phyloP scores from a whole-genome alignment of 495 filamentous ascomycete species.

The Aspergillus bertholletiae region DNA sequence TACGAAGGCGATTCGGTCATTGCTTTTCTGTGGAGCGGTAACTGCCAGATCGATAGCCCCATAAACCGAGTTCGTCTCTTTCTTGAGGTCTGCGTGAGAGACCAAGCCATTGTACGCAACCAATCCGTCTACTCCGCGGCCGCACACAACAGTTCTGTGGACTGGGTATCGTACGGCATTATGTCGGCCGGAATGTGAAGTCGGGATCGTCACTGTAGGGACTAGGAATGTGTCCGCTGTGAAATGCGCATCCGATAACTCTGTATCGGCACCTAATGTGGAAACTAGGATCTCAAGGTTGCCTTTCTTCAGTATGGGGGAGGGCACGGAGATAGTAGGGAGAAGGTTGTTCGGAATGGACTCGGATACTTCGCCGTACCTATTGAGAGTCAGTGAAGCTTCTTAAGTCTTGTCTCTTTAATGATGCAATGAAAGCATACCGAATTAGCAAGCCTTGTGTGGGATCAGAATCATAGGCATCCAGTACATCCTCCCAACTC shows the following conservation, averaged over 20 bases:
- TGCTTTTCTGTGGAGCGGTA: constrained; percentile 24
- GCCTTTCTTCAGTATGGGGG: constrained; percentile 60
- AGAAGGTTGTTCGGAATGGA: constrained; percentile 44
- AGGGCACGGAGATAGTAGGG: constrained; percentile 60
- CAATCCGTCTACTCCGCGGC: constrained; percentile 57
- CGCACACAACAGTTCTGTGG: constrained; percentile 75
- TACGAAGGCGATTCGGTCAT: constrained; percentile 41
- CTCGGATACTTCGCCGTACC: constrained; percentile 51
- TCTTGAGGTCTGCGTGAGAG: constrained; percentile 30
- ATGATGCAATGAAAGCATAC: constrained; percentile 25
- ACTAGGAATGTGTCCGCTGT: constrained; percentile 57
- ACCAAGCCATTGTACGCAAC: constrained; percentile 48
- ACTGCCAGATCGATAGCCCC: constrained; percentile 52
- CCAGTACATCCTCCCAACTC: constrained; percentile 69
- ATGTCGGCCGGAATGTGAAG: constrained; percentile 54
- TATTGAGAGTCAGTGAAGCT: constrained; percentile 11
- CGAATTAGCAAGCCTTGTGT: constrained; percentile 55
- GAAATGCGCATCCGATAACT: constrained; percentile 46
- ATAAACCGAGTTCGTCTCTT: constrained; percentile 44
- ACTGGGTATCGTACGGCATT: constrained; percentile 75
- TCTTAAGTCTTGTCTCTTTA: background rate
- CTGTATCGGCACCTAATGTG: constrained; percentile 41
- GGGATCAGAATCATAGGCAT: constrained; percentile 39
- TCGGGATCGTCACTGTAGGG: constrained; percentile 66
- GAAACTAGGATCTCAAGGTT: constrained; percentile 80